phyloP scores from a whole-genome alignment of 352 stramenopile genomes.

The Globisporangium orthogonon region DNA sequence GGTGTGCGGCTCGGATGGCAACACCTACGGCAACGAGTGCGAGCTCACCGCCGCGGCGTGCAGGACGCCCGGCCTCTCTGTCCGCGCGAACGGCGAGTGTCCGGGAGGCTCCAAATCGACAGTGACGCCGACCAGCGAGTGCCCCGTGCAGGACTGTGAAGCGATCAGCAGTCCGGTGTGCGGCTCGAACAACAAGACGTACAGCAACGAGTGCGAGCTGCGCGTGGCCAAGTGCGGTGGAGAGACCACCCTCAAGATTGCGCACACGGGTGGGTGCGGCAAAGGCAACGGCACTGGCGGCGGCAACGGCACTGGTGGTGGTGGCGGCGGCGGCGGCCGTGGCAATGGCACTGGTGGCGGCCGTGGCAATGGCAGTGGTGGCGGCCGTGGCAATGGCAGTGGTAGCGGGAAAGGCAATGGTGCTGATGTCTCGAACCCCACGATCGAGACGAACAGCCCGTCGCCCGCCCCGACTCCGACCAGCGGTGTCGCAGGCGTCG shows the following conservation, averaged over 20 bases:
- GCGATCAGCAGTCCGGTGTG: slow-evolving; percentile 1
- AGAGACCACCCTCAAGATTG: neutral
- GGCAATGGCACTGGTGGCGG: neutral
- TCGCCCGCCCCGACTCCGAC: neutral
- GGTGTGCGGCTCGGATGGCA: slow-evolving; percentile 27
- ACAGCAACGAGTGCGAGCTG: slow-evolving; percentile 15
- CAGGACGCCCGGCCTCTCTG: neutral
- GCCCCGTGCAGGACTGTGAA: neutral
- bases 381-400: neutral
- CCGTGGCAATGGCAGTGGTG: neutral
- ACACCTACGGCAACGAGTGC: slow-evolving; percentile 20
- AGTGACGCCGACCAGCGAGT: neutral
- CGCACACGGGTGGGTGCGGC: neutral
- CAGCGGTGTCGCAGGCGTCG: neutral
- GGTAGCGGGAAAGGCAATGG: neutral
- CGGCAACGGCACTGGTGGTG: neutral
- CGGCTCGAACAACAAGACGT: slow-evolving; percentile 18
- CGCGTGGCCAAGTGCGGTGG: slow-evolving; percentile 2
- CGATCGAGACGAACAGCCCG: neutral
- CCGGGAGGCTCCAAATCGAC: neutral
- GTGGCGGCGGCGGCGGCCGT: neutral
- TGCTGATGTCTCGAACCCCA: neutral
- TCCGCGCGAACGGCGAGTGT: neutral
- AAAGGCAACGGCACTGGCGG: neutral
- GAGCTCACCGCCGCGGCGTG: slow-evolving; percentile 1